Evolutionary conservation across 2,329 filamentous ascomycete species (phyloP), one percentile per base, ranked within the genome.

Genomic region (Neofusicoccum umdonicola): DNA sequence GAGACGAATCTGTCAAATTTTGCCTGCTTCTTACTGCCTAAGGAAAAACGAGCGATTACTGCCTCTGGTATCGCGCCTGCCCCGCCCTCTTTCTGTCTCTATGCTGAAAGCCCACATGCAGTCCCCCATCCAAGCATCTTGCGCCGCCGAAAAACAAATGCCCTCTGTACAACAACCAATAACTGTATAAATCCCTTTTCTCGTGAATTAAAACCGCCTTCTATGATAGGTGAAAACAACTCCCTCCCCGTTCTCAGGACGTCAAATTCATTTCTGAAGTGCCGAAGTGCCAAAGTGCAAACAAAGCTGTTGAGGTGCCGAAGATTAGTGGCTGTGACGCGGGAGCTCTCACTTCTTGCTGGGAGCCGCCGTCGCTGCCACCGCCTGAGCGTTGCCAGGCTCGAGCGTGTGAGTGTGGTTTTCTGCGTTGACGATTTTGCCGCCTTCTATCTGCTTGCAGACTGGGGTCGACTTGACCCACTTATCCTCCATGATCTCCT

Each of bases 401-500:
- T 96, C 93, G 42, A 98, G 83, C 12, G 93, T 88, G 74, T 99
- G 95, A 1, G 85, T 88, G 76, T 99, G 95, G 58, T 91, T 90
- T 9, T 87, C 83, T 2, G 90, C 91, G 54, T 85, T 87, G 66
- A 92, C 82, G 15, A 97, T 85, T 54, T 84, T 82, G 1, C 93
- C 92, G 27, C 87, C 88, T 62, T 90, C 84, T 73, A 96, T 83
- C 72, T 89, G 94, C 68, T 89, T 85, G 76, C 95, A 99, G 47
- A 96, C 92, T 19, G 90, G 83, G 37, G 91, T 92, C 71, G 90
- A 88, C 54, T 88, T 87, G n/a, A 98, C 88, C 95, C 95, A 99
- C 15, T 90, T 88, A 74, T 99, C 94, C 22, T 88, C 85, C 60
- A 97, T 79, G 17, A 99, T 91, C 72, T 99, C 93, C 27, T 89